Base-by-base conservation (phyloP, 202 grass and related monocot species). In the Carex arenaria region DNA sequence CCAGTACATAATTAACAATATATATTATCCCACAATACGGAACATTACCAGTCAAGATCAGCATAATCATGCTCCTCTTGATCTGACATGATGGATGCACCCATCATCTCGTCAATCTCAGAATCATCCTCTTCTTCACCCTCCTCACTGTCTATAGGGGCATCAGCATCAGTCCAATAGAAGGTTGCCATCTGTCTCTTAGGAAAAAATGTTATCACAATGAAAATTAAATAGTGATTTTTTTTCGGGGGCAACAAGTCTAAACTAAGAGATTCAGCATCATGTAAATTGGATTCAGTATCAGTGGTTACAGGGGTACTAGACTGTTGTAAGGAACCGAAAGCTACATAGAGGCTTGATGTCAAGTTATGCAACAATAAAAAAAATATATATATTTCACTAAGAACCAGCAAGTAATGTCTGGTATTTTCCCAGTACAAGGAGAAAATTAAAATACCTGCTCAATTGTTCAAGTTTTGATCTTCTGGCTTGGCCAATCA, bases 391-490 rank as follows among this genome's bases (percentile, higher is more conserved):
- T n/a, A 79, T 80, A 60, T 73, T 43, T 32, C 49, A 47, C 12
- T 7, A 75, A 14, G 23, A 17, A 55, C 49, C 45, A 49, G 12
- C 8, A 75, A 55, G 49, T 5, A 32, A 15, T 5, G 32, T 54
- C 52, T 52, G 15, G 12, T 56, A 76, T 43, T 38, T 76, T 56
- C 15, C 52, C 1, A 2, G 23, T 22, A 18, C 36, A 43, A 56
- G 62, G 12, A 55, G 53, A 45, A 32, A 43, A 9, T n/a, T n/a
- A 26, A 80, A 61, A 78, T 79, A 98, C 95, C 95, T 89, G 83
- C 90, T 95, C 75, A 98, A 90, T 89, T 95, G 89, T 90, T 98
- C 95, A 86, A 93, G 89, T 61, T 87, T 92, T 83, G 75, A 87
- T 82, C 63, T 91, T 64, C 94, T 85, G 59, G 84, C 71, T 74